These are phyloP conservation scores for Lentinula sp. DNA, from an alignment of 768 basidiomycete genomes.

Conservation along the genomic window DNA sequence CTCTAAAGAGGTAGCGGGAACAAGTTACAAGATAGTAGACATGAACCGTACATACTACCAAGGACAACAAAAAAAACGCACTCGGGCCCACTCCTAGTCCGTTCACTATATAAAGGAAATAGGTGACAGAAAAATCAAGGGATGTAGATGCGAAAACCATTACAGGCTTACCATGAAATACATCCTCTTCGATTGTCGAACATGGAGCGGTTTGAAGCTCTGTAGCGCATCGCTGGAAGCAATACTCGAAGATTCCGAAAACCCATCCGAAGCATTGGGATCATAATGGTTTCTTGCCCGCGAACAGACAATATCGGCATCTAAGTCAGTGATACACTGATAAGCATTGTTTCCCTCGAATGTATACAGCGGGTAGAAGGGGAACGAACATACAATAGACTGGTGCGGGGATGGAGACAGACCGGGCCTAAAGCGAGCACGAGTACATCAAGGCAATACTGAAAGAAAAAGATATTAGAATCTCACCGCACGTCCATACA, in stretches of 20 bases:
- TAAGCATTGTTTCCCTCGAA: not conserved
- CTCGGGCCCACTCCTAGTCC: no score
- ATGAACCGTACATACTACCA: no score
- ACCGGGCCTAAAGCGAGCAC: conserved; percentile 44
- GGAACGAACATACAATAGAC: conserved; percentile 61
- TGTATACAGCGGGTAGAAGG: not conserved
- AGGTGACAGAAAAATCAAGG: no score
- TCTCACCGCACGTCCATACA: conserved; percentile 58
- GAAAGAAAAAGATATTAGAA: not conserved
- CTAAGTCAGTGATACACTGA: conserved; percentile 23
- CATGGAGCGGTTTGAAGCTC: conserved; percentile 44
- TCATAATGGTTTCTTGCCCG: conserved; percentile 62
- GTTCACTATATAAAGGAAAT: no score
- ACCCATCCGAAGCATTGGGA: conserved; percentile 41
- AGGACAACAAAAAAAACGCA: no score
- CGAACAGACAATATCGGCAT: conserved; percentile 71
- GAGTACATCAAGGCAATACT: no score
- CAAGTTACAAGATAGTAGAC: no score
- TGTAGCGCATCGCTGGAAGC: conserved; percentile 28
- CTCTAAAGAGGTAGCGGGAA: no score
- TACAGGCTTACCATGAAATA: conserved; percentile 25
- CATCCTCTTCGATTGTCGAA: conserved; percentile 27
- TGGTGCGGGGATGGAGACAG: conserved; percentile 80
- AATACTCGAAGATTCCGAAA: conserved; percentile 29
- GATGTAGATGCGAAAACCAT: no score